Evolutionary conservation across 2,329 filamentous ascomycete species (phyloP).

Genomic region (Coniosporium tulheliwenetii): DNA sequence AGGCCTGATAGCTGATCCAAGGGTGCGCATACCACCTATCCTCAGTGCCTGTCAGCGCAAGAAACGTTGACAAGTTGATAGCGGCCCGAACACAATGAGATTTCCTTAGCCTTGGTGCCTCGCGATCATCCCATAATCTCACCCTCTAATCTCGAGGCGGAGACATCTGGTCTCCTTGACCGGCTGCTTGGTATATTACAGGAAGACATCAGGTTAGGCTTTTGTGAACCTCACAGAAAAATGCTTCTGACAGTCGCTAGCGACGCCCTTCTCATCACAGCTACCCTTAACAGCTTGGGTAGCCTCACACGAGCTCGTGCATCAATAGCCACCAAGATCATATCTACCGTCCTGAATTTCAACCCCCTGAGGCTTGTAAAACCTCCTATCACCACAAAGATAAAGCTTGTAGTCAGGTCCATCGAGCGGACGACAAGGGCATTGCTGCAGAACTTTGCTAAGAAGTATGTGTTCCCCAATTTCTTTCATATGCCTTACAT

Average conservation of each 20-base stretch:
- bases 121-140: conserved; percentile 69
- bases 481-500: conserved; percentile 1
- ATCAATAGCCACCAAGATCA: conserved; percentile 66
- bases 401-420: conserved; percentile 72
- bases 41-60: background rate
- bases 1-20: conserved; percentile 65
- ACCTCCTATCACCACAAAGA: conserved; percentile 60
- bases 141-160: conserved; percentile 71
- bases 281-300: conserved; percentile 77
- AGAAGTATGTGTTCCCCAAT: conserved; percentile 39
- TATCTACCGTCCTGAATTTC: conserved; percentile 76
- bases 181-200: conserved; percentile 73
- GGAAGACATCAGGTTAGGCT: conserved; percentile 62
- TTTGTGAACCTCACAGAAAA: conserved; percentile 2
- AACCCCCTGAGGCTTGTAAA: conserved; percentile 75
- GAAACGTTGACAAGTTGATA: conserved; percentile 21
- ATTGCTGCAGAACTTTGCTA: conserved; percentile 67
- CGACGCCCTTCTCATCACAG: conserved; percentile 77
- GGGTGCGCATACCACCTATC: conserved; percentile 39
- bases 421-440: conserved; percentile 89
- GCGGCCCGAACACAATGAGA: conserved; percentile 62
- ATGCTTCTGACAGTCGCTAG: conserved; percentile 27
- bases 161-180: conserved; percentile 81
- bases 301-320: conserved; percentile 70
- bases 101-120: conserved; percentile 75